Base-by-base conservation (phyloP, 768 basidiomycete species). In the Floccularia luteovirens region DNA sequence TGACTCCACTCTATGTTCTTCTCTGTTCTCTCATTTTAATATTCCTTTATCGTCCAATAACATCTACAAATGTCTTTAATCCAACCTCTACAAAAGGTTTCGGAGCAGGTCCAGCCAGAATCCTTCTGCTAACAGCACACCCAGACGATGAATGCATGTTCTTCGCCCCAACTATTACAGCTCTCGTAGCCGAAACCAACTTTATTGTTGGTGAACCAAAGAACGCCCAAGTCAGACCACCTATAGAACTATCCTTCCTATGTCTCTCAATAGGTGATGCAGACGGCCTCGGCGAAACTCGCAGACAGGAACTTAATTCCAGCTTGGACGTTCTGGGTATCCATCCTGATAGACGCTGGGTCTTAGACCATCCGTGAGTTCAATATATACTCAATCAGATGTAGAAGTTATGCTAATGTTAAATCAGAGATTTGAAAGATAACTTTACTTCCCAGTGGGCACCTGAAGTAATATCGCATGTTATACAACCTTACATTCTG, bases 101-200 rank as follows among this genome's bases (percentile, higher is more conserved):
- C 24, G 24, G 49, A 35, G 56, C 56, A 22, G 54, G 55, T 32
- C 25, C 40, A 24, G 32, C 43, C 4, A 59, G 59, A 25, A 55
- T 87, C 24, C 65, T 91, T 25, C 57, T 96, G 2, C 58, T 97
- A 32, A 94, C 92, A 0, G 90, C 92, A 20, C 92, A 97, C 55
- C 92, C 92, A 2, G 92, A 96, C 55, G 92, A 97, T 56, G 92
- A 96, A 63, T 81, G 79, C 56, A 75, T 93, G 72, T 97, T 97
- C 70, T 97, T 97, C 57, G 79, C 81, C 3, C 92, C 92, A 0
- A 91, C 89, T 0, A 57, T 94, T 11, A 61, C 82, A 23, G 17
- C 28, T n/a, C 39, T 41, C 21, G 23, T 24, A 7, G 16, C 13
- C 10, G 30, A 31, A 33, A 23, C 27, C 5, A 31, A 33, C 11